Base-by-base conservation (phyloP, 768 basidiomycete genomes). In the Krasilnikovozyma curviuscula region DNA sequence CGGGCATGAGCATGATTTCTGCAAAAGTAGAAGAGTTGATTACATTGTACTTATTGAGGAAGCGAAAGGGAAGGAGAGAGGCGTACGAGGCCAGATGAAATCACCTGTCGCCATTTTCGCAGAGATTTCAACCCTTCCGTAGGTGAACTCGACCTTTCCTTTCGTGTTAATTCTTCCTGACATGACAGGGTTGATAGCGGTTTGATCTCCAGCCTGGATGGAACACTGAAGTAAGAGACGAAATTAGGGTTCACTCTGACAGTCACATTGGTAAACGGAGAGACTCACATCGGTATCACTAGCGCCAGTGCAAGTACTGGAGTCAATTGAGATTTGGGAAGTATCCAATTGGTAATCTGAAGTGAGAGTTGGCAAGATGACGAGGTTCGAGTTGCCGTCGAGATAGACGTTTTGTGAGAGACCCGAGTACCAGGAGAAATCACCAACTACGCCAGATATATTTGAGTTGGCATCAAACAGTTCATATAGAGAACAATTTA, bases 331-430 rank as follows among this genome's bases (percentile, higher is more conserved):
- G n/a, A n/a, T n/a, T n/a, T n/a, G n/a, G n/a, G n/a, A n/a, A n/a
- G n/a, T n/a, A n/a, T n/a, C n/a, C n/a, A n/a, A n/a, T n/a, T 38
- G 16, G 47, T 69, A 64, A 55, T 81, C 78, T 2, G 77, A 72
- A 0, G 83, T 86, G 42, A 88, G 70, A 2, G 84, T 88, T 7
- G 85, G 85, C 4, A 82, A 75, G 56, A 89, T 72, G 66, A 84
- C 82, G 31, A 88, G 73, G 40, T 69, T 68, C 3, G 78, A 78
- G 57, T 84, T 69, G 37, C 72, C 61, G 31, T 32, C n/a, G 47
- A 32, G 5, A 14, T 18, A 8, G 3, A 29, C 16, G 8, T 3
- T 18, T 4, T 6, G 7, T 1, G 28, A 29, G 13, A n/a, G n/a
- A n/a, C n/a, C n/a, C n/a, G n/a, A n/a, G n/a, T n/a, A n/a, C n/a